Evolutionary conservation across 2,329 filamentous ascomycete genomes (phyloP).

Genomic region (Penicillium sp.): DNA sequence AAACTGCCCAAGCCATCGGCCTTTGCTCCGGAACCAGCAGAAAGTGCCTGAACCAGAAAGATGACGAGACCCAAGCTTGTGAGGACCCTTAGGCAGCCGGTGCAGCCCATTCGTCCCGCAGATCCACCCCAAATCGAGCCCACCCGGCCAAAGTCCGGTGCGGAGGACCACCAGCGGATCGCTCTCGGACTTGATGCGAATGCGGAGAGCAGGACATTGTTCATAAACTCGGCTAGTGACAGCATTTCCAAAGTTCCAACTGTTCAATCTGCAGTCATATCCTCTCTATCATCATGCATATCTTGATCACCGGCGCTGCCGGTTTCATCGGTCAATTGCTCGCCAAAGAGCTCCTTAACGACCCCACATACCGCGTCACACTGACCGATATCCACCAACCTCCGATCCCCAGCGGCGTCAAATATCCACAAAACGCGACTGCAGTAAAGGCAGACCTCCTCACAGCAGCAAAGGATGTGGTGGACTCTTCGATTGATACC

Average conservation of each 20-base stretch:
- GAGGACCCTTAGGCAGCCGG: not conserved
- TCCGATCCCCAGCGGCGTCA: conserved; percentile 50
- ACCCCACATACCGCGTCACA: conserved; percentile 49
- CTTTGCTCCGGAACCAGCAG: not conserved
- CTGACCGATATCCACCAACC: conserved; percentile 60
- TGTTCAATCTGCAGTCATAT: not conserved
- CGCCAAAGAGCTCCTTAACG: conserved; percentile 55
- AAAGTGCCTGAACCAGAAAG: not conserved
- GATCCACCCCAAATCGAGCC: conserved; percentile 11
- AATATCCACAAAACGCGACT: conserved; percentile 52
- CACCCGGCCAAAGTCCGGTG: conserved; percentile 32
- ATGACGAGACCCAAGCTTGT: not conserved
- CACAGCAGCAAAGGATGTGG: conserved; percentile 38
- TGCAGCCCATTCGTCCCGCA: conserved; percentile 9
- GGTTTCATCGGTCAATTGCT: conserved; percentile 67
- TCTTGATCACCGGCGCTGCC: conserved; percentile 64
- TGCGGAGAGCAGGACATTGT: conserved; percentile 27
- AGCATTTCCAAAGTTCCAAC: not conserved
- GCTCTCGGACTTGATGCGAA: conserved; percentile 39
- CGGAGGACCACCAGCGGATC: conserved; percentile 19
- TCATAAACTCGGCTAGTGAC: conserved; percentile 8
- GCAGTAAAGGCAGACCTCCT: conserved; percentile 56
- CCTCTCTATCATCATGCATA: conserved; percentile 36
- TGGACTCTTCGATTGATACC: conserved; percentile 49
- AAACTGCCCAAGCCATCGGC: not conserved